These are phyloP conservation scores for Glycyrrhiza uralensis DNA, from an alignment of 306 rosid species.

Conservation along the genomic window DNA sequence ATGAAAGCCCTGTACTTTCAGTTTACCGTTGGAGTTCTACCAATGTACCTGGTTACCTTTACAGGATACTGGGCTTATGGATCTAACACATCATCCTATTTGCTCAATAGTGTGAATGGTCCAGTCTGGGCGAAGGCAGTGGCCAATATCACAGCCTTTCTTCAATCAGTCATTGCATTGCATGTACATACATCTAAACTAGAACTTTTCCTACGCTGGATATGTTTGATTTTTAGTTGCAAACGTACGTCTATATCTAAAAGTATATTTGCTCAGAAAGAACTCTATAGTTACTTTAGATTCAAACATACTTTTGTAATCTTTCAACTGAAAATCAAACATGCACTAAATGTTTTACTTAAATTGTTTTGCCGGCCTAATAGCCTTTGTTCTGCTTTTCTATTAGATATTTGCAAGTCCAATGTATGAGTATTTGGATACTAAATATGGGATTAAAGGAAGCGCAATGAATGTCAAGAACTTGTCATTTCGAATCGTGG, in stretches of 20 bases:
- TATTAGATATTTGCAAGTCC: conserved; percentile 92
- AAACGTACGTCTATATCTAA: too few species aligned
- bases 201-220: neutral
- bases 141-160: conserved; percentile 75
- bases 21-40: conserved; percentile 73
- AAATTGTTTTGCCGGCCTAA: neutral
- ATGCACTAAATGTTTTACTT: neutral
- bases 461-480: conserved; percentile 52
- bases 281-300: too few species aligned
- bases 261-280: too few species aligned
- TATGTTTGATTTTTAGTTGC: too few species aligned
- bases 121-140: conserved; percentile 72
- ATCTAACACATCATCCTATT: conserved; percentile 56
- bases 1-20: conserved; percentile 82
- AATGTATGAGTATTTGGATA: conserved; percentile 84
- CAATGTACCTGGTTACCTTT: conserved; percentile 67
- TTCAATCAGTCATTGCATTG: conserved; percentile 79
- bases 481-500: conserved; percentile 51
- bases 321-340: too few species aligned
- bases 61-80: conserved; percentile 97
- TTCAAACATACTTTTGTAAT: too few species aligned
- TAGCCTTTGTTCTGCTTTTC: conserved; percentile 6
- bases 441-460: conserved; percentile 70
- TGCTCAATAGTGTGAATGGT: conserved; percentile 70
- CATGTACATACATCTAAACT: conserved; percentile 55